Base-by-base conservation (phyloP, 2,329 filamentous ascomycete species). In the Knufia fluminis region DNA sequence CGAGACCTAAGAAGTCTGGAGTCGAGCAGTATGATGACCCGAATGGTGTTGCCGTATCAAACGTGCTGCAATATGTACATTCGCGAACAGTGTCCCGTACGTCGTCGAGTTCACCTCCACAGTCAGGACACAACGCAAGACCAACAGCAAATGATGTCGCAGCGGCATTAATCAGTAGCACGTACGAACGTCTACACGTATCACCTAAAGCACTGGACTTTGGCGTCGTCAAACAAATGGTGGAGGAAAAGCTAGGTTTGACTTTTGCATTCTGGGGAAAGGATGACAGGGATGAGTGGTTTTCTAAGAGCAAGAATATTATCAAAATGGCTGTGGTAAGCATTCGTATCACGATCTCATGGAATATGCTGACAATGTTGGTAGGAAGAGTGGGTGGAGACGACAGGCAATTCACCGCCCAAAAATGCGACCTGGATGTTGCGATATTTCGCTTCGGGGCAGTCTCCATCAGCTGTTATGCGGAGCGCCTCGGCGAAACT, bases 241-340 rank as follows among this genome's bases (percentile, higher is more conserved):
- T 19, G 22, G 44, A 36, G 33, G 3, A 38, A 35, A 36, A 38
- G 32, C 22, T 47, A 19, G 44, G 44, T 3, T 12, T 47, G 16
- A 3, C 28, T 22, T 16, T 19, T 17, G 31, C 33, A 3, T 47
- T 47, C 16, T 47, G 28, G 32, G 42, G 42, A 2, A 45, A 32
- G 24, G 19, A 10, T 20, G 44, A 47, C 3, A 9, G 22, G 12
- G 31, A 47, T 38, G 19, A 36, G 19, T 47, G 44, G 44, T 23
- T 19, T n/a, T 12, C 31, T 4, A 38, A 26, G 17, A 47, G 44
- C 33, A 47, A 39, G 22, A 24, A 36, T 3, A 38, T 47, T 20
- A 47, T 47, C 44, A 45, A 45, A 32, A 32, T 16, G n/a, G 28
- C 42, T 32, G 42, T 45, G 42, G 42, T 45, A 45, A 32, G 42